A percentile compares a stretch with the other conserved stretches of the same genome.
phyloP scores from a whole-genome alignment of 2,329 filamentous ascomycete genomes.

The Fusarium fujikuroi region DNA sequence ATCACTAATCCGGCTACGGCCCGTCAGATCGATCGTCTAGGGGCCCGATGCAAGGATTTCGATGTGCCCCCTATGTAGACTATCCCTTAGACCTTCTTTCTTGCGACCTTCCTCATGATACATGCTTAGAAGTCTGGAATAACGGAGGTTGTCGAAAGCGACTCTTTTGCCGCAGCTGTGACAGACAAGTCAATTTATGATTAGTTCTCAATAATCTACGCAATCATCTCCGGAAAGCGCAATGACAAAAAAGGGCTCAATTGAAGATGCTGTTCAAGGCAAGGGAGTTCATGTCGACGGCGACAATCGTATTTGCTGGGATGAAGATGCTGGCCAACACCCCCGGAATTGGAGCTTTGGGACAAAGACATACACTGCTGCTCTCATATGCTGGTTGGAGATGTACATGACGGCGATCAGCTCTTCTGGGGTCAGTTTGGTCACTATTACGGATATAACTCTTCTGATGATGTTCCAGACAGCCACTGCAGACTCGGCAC shows the following conservation, averaged over 20 bases:
- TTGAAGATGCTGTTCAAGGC: neutral
- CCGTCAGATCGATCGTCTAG: neutral
- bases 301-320: neutral
- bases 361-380: neutral
- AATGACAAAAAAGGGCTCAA: neutral
- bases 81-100: neutral
- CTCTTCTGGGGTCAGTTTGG: neutral
- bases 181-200: neutral
- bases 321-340: neutral
- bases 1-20: neutral
- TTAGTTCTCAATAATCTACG: no score
- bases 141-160: no score
- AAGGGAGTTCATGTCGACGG: neutral
- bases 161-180: neutral
- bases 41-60: neutral
- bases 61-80: neutral
- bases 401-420: neutral
- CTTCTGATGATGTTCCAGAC: neutral
- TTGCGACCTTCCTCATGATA: rapidly evolving
- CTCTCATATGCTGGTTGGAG: neutral
- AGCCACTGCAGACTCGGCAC: neutral
- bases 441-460: rapidly evolving
- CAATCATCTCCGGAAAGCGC: rapidly evolving
- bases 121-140: rapidly evolving
- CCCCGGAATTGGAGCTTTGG: neutral